Evolutionary conservation across 2,329 filamentous ascomycete genomes (phyloP).

Genomic region (Cryphonectria naterciae): DNA sequence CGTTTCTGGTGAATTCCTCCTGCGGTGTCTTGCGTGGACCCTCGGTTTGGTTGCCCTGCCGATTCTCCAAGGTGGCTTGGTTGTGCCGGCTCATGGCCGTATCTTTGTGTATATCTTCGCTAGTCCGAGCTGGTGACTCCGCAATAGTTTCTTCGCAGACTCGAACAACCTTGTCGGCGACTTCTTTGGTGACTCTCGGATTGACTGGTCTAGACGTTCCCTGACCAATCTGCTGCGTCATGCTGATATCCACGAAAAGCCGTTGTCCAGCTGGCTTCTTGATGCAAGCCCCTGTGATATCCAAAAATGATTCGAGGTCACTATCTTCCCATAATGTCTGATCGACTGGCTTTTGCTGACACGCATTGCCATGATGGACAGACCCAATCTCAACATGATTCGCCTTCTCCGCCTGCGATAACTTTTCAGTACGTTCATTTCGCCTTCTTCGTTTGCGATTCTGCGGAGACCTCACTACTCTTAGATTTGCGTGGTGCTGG

Average conservation of each 20-base stretch:
- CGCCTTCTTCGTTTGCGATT: neutral
- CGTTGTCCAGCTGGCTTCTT: conserved; percentile 10
- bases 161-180: neutral
- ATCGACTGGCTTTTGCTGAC: neutral
- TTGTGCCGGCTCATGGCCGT: neutral
- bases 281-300: conserved; percentile 13
- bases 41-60: too few species aligned
- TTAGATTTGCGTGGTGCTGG: neutral
- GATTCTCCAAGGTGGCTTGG: neutral
- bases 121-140: neutral
- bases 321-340: conserved; percentile 1
- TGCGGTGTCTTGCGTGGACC: neutral
- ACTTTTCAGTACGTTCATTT: neutral
- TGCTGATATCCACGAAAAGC: conserved; percentile 23
- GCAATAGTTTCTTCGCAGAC: neutral
- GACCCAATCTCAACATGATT: too few species aligned
- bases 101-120: neutral
- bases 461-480: neutral
- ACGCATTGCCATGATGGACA: neutral
- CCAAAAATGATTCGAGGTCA: conserved; percentile 17
- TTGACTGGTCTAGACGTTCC: neutral
- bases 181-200: neutral
- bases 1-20: conserved; percentile 27
- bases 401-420: neutral
- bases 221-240: neutral